Evolutionary conservation across 2,329 filamentous ascomycete species (phyloP).

Genomic region (Sporothrix globosa): DNA sequence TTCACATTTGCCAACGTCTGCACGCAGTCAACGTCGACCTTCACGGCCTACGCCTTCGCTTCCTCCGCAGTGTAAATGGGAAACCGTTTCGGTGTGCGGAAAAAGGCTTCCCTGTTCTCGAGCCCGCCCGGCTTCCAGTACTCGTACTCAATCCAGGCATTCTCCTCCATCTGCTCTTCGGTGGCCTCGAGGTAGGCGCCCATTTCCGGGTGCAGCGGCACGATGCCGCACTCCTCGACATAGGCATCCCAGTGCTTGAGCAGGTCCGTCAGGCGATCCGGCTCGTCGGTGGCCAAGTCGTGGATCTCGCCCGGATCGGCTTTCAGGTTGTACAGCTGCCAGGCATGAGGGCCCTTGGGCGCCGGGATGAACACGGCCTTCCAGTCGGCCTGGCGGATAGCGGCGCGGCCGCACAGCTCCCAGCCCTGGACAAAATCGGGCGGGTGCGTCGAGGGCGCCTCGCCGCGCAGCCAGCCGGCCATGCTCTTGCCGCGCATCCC

Average conservation of each 20-base stretch:
- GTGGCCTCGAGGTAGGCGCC: conserved; percentile 29
- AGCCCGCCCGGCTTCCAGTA: conserved; percentile 30
- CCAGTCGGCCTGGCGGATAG: conserved; percentile 45
- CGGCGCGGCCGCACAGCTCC: conserved; percentile 45
- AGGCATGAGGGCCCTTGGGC: conserved; percentile 52
- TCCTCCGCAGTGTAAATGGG: conserved; percentile 5
- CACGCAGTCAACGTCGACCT: background rate
- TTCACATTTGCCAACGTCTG: background rate
- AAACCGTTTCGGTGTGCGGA: conserved; percentile 25
- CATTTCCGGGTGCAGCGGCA: conserved; percentile 27
- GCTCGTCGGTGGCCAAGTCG: conserved; percentile 44
- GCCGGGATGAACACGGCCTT: conserved; percentile 52
- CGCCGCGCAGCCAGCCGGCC: background rate
- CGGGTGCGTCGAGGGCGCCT: conserved; percentile 41
- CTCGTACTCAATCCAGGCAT: conserved; percentile 31
- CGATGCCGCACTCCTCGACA: conserved; percentile 55
- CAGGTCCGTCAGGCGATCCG: conserved; percentile 42
- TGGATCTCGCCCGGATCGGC: conserved; percentile 52
- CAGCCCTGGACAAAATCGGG: conserved; percentile 46
- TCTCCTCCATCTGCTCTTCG: conserved; percentile 31
- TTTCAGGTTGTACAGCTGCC: conserved; percentile 54
- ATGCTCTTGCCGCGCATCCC: conserved; percentile 42
- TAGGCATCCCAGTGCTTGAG: conserved; percentile 45
- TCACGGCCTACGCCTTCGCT: background rate
- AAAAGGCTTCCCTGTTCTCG: conserved; percentile 22